Base-by-base conservation (phyloP, 2,329 filamentous ascomycete species). In the Fusarium redolens region DNA sequence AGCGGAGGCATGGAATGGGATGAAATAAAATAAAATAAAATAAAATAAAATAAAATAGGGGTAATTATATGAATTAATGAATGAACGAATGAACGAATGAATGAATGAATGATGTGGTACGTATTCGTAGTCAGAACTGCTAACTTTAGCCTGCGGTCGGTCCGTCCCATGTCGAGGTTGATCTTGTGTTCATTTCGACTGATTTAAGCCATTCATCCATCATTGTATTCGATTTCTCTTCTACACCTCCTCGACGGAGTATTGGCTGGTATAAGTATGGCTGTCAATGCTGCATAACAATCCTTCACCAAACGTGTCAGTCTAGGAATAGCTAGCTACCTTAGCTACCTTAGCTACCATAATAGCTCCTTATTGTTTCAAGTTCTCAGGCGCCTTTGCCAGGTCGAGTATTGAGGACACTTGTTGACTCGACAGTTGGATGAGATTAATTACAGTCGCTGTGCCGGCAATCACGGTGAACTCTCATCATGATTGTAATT, bases 401-500 rank as follows among this genome's bases (percentile, higher is more conserved):
- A 25, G 48, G 41, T 38, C 31, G 48, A 25, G 48, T 51, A n/a
- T 48, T 14, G 68, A 71, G 55, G 68, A 65, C 47, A 57, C 64
- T 57, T 61, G 41, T 66, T 71, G 66, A 45, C 62, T 56, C 41
- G 54, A 44, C 51, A 57, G 18, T 28, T 35, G 31, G 31, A 51
- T 30, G 44, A 58, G 31, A 30, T 50, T 58, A 48, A 25, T 38
- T 37, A 22, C 37, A 37, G 54, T 71, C 61, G 47, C 63, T 74
- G 62, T 59, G 58, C 43, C 45, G 66, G 65, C 52, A 48, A 31
- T 28, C 65, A 58, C 56, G 61, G 69, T 59, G 43, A 70, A 72
- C 52, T 50, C 64, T 73, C 62, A 40, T 67, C 60, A 71, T 71
- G 40, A 69, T 52, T 28, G 63, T 57, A 73, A 73, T 72, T 73